Evolutionary conservation across 495 filamentous ascomycete genomes (phyloP).

Genomic region (Aspergillus olivimuriae): DNA sequence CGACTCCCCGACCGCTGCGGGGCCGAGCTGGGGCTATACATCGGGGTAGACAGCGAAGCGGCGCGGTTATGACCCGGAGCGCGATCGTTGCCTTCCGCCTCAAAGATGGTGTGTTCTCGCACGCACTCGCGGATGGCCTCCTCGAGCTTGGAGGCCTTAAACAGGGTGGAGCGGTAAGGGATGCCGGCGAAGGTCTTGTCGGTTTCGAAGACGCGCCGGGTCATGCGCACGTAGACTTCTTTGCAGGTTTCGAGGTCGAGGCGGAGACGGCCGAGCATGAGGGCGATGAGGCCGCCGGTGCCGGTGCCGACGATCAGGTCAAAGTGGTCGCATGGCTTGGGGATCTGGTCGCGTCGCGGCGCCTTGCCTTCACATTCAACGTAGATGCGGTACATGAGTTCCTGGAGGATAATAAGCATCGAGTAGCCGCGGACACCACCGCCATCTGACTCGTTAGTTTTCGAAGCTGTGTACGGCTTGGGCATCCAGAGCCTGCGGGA

Average conservation of each 20-base stretch:
- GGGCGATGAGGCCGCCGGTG: slow-evolving; percentile 89
- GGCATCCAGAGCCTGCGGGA: no score
- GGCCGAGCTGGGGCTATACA: slow-evolving; percentile 29
- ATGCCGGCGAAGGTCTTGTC: slow-evolving; percentile 97
- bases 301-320: slow-evolving; percentile 93
- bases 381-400: slow-evolving; percentile 91
- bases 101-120: slow-evolving; percentile 73
- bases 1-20: slow-evolving; percentile 43
- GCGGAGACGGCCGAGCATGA: slow-evolving; percentile 91
- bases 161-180: slow-evolving; percentile 85
- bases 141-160: slow-evolving; percentile 93
- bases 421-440: slow-evolving; percentile 96
- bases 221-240: slow-evolving; percentile 91
- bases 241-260: slow-evolving; percentile 94
- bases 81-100: slow-evolving; percentile 71
- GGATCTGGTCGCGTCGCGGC: slow-evolving; percentile 78
- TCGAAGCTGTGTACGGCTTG: no score
- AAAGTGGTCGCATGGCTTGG: slow-evolving; percentile 97
- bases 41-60: slow-evolving; percentile 33
- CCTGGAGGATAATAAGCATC: slow-evolving; percentile 90
- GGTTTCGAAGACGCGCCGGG: slow-evolving; percentile 89
- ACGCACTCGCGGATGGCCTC: slow-evolving; percentile 91
- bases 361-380: slow-evolving; percentile 78
- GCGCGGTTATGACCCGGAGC: slow-evolving; percentile 20
- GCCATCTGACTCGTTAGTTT: slow-evolving; percentile 60